Percentiles rank a stretch among this genome's conserved stretches.
Conservation (phyloP, 2,329 filamentous ascomycete species). For the Diplodia mutila region DNA sequence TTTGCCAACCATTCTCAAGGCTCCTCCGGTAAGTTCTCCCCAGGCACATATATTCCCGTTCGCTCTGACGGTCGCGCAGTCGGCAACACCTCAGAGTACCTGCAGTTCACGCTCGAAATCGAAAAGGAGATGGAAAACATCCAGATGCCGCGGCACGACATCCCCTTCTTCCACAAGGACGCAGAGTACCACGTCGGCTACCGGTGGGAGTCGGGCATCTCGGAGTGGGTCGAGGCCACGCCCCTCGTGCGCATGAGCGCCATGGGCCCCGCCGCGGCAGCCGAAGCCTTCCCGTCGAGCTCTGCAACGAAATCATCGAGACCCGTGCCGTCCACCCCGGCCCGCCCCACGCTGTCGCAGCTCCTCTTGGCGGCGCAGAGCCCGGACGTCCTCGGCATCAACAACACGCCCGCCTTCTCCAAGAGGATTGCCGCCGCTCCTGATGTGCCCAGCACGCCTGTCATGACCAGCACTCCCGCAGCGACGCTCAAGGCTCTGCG, state of each 20-base stretch:
- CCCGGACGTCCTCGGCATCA: neutral
- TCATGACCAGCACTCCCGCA: neutral
- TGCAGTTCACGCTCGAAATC: neutral
- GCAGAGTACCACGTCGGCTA: constrained; percentile 33
- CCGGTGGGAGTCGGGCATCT: constrained; percentile 51
- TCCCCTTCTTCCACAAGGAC: neutral
- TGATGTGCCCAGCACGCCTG: neutral
- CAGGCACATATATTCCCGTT: too few relatives aligned
- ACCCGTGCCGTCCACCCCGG: neutral
- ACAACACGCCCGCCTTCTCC: neutral
- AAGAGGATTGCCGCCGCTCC: neutral
- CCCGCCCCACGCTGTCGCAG: constrained; percentile 6
- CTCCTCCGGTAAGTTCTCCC: neutral
- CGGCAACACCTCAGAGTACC: neutral
- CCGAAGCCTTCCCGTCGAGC: neutral
- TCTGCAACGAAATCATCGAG: neutral
- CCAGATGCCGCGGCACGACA: constrained; percentile 3
- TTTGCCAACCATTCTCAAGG: constrained; percentile 37
- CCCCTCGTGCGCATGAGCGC: constrained; percentile 30
- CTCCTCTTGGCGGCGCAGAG: neutral
- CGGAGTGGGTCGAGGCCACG: constrained; percentile 51
- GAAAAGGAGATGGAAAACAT: constrained; percentile 9
- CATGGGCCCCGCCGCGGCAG: neutral
- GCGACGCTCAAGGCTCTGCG: neutral
- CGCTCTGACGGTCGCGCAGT: too few relatives aligned